Evolutionary conservation across 306 rosid genomes (phyloP).

Genomic region (Clitoria ternatea): DNA sequence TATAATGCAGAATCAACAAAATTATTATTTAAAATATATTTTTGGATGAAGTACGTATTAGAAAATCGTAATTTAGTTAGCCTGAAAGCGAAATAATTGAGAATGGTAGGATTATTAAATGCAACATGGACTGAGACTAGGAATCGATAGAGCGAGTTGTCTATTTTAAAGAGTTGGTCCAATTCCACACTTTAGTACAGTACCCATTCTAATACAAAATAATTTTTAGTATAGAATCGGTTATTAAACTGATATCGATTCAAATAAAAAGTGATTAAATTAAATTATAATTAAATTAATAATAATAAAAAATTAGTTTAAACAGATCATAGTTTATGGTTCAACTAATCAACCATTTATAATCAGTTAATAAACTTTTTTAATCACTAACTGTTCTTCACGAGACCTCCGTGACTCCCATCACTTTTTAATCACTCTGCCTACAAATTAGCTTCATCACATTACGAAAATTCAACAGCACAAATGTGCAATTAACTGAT

Average conservation of each 20-base stretch:
- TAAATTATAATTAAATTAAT: too few relatives aligned
- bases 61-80: not conserved
- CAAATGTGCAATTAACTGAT: not conserved
- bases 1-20: too few relatives aligned
- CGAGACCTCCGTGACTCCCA: constrained; percentile 19
- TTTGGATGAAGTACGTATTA: too few relatives aligned
- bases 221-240: too few relatives aligned
- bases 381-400: not conserved
- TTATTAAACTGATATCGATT: too few relatives aligned
- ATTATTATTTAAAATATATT: too few relatives aligned
- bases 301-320: too few relatives aligned
- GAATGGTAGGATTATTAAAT: not conserved
- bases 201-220: too few relatives aligned
- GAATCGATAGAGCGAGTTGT: not conserved
- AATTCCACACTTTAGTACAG: not conserved
- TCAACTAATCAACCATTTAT: too few relatives aligned
- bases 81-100: constrained; percentile 17
- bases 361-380: too few relatives aligned
- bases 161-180: constrained; percentile 1
- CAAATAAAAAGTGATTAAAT: too few relatives aligned
- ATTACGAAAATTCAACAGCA: not conserved
- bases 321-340: too few relatives aligned
- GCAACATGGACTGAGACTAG: not conserved
- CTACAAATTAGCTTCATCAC: not conserved
- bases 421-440: constrained; percentile 5